Percentiles rank a stretch among this genome's conserved stretches.
Conservation (phyloP, 164 flowering plant species). For the Nymphaea thermarum region DNA sequence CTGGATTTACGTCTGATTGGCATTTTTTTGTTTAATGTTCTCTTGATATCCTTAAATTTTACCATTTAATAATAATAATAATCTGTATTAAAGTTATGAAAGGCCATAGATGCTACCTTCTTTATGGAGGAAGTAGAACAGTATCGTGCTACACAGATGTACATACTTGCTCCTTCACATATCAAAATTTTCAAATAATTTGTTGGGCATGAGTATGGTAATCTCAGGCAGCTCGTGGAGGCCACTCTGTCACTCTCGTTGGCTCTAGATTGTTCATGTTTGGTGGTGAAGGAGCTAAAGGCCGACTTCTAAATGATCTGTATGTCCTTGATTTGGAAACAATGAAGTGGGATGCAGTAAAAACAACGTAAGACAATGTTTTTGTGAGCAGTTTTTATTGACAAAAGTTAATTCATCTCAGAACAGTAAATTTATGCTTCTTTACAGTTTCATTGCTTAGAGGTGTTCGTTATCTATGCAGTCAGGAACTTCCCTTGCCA, state of each 20-base stretch:
- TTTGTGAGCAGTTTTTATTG: background rate
- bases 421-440: background rate
- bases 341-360: background rate
- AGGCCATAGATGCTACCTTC: background rate
- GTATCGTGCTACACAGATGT: background rate
- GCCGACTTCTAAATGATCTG: conserved; percentile 69
- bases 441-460: background rate
- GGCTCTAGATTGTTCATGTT: conserved; percentile 73
- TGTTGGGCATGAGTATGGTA: conserved; percentile 1
- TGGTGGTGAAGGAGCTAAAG: conserved; percentile 75
- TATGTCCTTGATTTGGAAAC: conserved; percentile 80
- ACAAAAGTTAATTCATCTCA: background rate
- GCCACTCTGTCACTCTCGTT: conserved; percentile 66
- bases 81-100: background rate
- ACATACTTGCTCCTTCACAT: background rate
- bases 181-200: background rate
- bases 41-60: too few species aligned
- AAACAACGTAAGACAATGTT: background rate
- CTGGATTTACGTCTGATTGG: too few species aligned
- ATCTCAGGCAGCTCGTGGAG: conserved; percentile 77
- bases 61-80: too few species aligned
- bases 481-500: conserved; percentile 67
- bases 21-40: too few species aligned
- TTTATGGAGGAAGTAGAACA: background rate
- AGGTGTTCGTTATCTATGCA: background rate